Base-by-base conservation (phyloP, 208 protist genomes). In the Herpetomonas samuelpessoai region DNA sequence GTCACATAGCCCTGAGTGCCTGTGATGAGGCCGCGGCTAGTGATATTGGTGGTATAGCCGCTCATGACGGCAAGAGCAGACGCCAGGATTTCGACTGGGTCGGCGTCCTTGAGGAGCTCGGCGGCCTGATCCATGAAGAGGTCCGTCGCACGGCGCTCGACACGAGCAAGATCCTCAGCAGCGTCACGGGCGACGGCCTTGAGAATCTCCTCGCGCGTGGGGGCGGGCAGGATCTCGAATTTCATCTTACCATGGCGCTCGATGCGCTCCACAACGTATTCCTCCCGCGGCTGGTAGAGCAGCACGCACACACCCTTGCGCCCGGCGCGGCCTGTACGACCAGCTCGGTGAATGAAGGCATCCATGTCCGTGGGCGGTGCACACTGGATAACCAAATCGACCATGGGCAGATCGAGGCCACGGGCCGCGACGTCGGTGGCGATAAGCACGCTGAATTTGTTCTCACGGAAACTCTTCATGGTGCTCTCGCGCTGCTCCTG, bases 301-400 rank as follows among this genome's bases (percentile, higher is more conserved):
- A 93, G 66, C 57, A 96, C 88, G 62, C 91, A 96, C 14, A 96
- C 86, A 45, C 91, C 91, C 47, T 88, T 91, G 25, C 91, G 77
- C 19, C 91, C 91, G 18, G 96, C 98, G 54, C 98, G 83, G 19
- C 97, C 98, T 0, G 98, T 99, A 64, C 98, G 76, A 14, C 98
- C 98, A 35, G 89, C 89, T 31, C 98, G 84, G 81, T 99, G 98
- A 48, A 99, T 92, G 68, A 99, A 99, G 53, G 83, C 81, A 60
- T 99, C 96, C 49, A 94, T 91, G 49, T 96, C 88, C 19, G 59
- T 66, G 27, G 91, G 91, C 14, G 86, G 85, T 0, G 79, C 84
- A 45, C 84, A 93, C 60, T 96, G 85, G 47, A 96, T 93, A 14
- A 96, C 91, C 21, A 96, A 72, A 58, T 96, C 91, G 19, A 96